These are phyloP conservation scores for Geotrichum siamense DNA, from an alignment of 1,139 yeast genomes.

Conservation along the genomic window DNA sequence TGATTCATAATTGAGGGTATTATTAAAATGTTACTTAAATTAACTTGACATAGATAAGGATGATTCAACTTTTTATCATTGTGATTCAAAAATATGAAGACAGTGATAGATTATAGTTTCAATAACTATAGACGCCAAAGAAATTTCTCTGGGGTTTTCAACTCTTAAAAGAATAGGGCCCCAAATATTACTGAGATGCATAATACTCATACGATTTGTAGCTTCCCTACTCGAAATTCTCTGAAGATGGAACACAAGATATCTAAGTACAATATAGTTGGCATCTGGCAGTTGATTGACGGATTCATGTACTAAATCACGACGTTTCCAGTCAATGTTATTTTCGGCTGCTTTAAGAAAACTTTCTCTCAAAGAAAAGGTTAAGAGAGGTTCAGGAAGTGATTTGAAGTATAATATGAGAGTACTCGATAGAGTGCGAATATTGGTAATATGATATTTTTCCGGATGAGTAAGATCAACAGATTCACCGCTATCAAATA, in stretches of 20 bases:
- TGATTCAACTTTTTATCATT: too few relatives aligned
- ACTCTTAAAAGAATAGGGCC: constrained; percentile 76
- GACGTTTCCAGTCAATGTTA: constrained; percentile 47
- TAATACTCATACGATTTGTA: constrained; percentile 70
- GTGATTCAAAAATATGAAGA: constrained; percentile 13
- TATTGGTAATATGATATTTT: constrained; percentile 39
- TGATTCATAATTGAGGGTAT: too few relatives aligned
- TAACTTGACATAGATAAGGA: too few relatives aligned
- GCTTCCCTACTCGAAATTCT: constrained; percentile 59
- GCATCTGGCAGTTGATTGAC: constrained; percentile 91
- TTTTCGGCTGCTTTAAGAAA: constrained; percentile 74
- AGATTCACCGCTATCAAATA: constrained; percentile 72
- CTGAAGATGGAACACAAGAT: constrained; percentile 75
- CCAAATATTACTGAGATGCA: constrained; percentile 82
- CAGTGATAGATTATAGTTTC: constrained; percentile 58
- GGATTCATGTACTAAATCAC: constrained; percentile 75
- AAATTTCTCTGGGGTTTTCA: constrained; percentile 67
- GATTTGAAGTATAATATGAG: constrained; percentile 71
- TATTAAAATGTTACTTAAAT: too few relatives aligned
- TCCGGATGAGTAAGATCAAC: constrained; percentile 47
- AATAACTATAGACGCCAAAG: constrained; percentile 70
- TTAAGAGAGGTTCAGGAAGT: constrained; percentile 72
- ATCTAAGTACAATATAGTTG: constrained; percentile 82
- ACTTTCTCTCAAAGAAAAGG: constrained; percentile 62
- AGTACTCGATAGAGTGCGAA: constrained; percentile 59